Evolutionary conservation across 2,329 filamentous ascomycete species (phyloP).

Genomic region (Metarhizium humberi): DNA sequence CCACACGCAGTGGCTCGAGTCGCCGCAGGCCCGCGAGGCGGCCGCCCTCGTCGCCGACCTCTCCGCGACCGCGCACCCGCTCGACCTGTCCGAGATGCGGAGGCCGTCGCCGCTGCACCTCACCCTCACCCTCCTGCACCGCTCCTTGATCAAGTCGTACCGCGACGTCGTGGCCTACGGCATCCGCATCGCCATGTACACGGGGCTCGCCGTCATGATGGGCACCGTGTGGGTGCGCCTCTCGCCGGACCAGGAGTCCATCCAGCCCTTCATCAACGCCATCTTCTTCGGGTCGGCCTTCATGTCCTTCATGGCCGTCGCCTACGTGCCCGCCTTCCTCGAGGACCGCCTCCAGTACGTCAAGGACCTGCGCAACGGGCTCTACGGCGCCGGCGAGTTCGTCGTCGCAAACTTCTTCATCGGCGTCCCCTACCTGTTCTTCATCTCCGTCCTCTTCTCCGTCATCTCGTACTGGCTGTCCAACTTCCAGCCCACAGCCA

Average conservation of each 20-base stretch:
- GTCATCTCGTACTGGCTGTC: constrained; percentile 70
- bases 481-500: constrained; percentile 58
- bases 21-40: constrained; percentile 13
- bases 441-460: constrained; percentile 69
- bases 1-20: constrained; percentile 16
- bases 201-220: constrained; percentile 71
- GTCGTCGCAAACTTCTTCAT: constrained; percentile 74
- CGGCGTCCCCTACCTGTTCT: constrained; percentile 70
- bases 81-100: constrained; percentile 1
- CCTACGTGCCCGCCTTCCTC: constrained; percentile 75
- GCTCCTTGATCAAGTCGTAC: constrained; percentile 75
- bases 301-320: constrained; percentile 75
- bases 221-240: constrained; percentile 80
- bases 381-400: constrained; percentile 67
- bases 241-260: constrained; percentile 56
- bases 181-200: constrained; percentile 74
- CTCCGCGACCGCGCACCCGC: constrained; percentile 10
- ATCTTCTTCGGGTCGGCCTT: constrained; percentile 69
- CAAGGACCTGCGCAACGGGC: constrained; percentile 69
- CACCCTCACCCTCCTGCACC: constrained; percentile 59
- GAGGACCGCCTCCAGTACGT: constrained; percentile 47
- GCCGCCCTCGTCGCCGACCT: constrained; percentile 15
- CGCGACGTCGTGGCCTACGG: constrained; percentile 78
- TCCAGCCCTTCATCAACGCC: constrained; percentile 75
- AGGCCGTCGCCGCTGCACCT: constrained; percentile 39